Base-by-base conservation (phyloP, 345 rosid species). In the Citrus unshiu region DNA sequence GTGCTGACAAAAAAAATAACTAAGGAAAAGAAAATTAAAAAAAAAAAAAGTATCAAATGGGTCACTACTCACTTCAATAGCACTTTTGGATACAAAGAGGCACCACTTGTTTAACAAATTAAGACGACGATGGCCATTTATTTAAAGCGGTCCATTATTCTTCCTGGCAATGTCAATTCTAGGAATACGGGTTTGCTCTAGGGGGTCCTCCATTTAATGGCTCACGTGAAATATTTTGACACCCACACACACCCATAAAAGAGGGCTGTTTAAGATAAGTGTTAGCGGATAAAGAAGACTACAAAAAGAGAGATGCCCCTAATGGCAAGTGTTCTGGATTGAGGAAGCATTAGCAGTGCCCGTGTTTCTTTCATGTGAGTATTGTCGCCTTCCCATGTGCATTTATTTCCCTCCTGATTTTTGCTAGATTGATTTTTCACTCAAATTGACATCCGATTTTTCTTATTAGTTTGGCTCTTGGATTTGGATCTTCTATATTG, bases 381-480 rank as follows among this genome's bases (percentile, higher is more conserved):
- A 24, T 27, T 75, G 85, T 87, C 83, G 63, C 78, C 79, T 73
- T 73, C 82, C 82, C 88, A 83, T 87, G 90, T 87, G 88, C 83
- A 72, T 71, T 79, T 46, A 76, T 66, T 64, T 76, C 51, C n/a
- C 61, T 63, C 49, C 29, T 43, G 49, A 10, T 58, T 68, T 61
- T 43, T 60, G 32, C 4, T 57, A 34, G 46, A 40, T 37, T 43
- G 49, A 10, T 58, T 67, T 60, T 43, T 60, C 43, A 34, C 34
- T 61, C 60, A 65, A 57, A 37, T 64, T 54, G 37, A 12, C n/a
- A 70, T 62, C 58, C 65, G 9, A n/a, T 34, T 18, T 9, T 27
- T 25, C 14, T 27, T 22, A 29, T 27, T 74, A 35, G 30, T 8
- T 19, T 6, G 51, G 51, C 51, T 43, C 16, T 10, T 43, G 49